Evolutionary conservation across 2,329 filamentous ascomycete genomes (phyloP).

Genomic region (Scortechinia acanthostroma): DNA sequence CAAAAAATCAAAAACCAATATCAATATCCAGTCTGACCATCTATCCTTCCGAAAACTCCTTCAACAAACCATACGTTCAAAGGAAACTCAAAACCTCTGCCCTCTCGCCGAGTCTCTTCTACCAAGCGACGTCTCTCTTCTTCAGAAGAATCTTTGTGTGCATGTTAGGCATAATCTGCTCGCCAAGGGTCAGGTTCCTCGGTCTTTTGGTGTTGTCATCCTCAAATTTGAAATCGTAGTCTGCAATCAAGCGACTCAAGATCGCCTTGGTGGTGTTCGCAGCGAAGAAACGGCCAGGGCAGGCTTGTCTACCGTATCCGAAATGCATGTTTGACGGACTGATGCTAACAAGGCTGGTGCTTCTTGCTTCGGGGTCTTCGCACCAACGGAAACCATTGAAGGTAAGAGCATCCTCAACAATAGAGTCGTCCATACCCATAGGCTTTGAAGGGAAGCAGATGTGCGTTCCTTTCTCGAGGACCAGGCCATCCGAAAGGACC

Average conservation of each 20-base stretch:
- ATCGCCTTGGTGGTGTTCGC: background rate
- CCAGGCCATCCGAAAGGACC: background rate
- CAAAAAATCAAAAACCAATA: no score
- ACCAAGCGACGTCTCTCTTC: background rate
- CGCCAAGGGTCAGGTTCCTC: background rate
- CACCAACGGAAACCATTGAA: background rate
- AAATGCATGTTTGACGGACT: background rate
- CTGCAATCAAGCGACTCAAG: background rate
- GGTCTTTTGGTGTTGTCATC: background rate
- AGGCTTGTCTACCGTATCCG: background rate
- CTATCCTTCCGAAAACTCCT: no score
- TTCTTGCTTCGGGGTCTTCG: background rate
- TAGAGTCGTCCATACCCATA: background rate
- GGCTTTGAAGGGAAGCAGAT: background rate
- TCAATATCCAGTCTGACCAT: no score
- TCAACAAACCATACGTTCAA: no score
- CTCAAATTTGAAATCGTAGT: background rate
- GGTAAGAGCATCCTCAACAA: background rate
- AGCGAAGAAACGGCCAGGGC: background rate
- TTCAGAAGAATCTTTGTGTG: background rate
- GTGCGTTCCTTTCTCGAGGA: background rate
- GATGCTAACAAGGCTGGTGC: background rate
- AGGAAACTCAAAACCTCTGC: no score
- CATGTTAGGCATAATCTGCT: slow-evolving; percentile 1
- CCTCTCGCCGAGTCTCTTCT: no score